phyloP scores from a whole-genome alignment of 305 asterid genomes.

The Vinca major region DNA sequence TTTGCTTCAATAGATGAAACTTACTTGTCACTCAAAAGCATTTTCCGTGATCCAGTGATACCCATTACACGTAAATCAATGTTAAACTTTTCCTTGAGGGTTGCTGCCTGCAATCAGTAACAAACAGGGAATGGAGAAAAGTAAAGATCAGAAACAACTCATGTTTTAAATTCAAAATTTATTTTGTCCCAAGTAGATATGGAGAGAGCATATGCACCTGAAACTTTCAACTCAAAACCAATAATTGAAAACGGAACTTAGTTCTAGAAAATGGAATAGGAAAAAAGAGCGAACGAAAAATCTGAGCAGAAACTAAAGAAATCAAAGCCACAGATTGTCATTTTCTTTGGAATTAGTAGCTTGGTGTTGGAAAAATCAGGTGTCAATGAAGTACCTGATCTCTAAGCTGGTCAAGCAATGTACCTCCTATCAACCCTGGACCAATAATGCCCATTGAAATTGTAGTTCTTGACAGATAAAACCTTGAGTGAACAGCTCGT shows the following conservation, averaged over 20 bases:
- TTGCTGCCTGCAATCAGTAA: constrained; percentile 54
- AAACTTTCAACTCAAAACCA: background rate
- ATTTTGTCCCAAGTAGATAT: background rate
- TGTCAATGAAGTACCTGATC: constrained; percentile 54
- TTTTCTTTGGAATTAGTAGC: background rate
- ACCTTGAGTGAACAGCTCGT: constrained; percentile 95
- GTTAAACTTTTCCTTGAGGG: constrained; percentile 87
- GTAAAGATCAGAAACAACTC: background rate
- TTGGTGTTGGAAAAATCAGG: constrained; percentile 3
- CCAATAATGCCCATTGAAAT: constrained; percentile 92
- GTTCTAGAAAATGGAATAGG: background rate
- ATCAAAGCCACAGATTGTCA: background rate
- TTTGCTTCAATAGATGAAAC: constrained; percentile 17
- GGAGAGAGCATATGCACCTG: background rate
- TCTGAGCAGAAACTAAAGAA: background rate
- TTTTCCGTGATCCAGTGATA: constrained; percentile 57
- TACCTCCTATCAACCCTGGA: constrained; percentile 93
- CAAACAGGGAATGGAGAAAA: background rate
- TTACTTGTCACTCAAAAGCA: constrained; percentile 77
- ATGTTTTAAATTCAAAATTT: background rate
- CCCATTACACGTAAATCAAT: constrained; percentile 96
- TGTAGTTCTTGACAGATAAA: constrained; percentile 81
- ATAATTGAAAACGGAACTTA: background rate
- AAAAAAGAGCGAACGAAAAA: background rate
- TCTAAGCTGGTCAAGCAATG: constrained; percentile 89